Evolutionary conservation across 257 asterid species (phyloP).

Genomic region (Craterostigma plantagineum): DNA sequence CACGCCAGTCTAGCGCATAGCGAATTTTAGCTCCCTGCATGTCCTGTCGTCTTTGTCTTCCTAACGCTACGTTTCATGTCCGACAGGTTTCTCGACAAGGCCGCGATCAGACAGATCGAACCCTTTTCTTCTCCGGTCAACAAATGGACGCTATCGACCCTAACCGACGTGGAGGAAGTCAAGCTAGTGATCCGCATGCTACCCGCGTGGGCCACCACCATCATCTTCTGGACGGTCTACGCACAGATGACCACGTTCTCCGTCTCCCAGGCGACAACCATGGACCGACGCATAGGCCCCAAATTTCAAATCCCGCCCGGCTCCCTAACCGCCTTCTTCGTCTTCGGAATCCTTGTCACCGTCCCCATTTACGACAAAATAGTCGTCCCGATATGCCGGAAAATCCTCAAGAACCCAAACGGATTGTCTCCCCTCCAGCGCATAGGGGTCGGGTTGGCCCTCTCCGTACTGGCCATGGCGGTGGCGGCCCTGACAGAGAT

Average conservation of each 20-base stretch:
- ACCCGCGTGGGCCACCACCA: conserved; percentile 93
- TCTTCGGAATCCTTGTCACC: conserved; percentile 53
- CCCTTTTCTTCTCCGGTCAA: conserved; percentile 28
- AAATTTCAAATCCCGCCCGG: conserved; percentile 70
- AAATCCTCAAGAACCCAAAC: neutral
- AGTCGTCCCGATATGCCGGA: conserved; percentile 68
- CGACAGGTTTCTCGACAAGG: conserved; percentile 62
- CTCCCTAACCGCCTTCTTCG: conserved; percentile 80
- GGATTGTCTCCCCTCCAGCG: conserved; percentile 57
- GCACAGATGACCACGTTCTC: conserved; percentile 95
- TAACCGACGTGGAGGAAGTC: conserved; percentile 79
- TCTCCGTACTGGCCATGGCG: conserved; percentile 69
- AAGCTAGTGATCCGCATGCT: conserved; percentile 65
- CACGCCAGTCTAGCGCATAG: no score
- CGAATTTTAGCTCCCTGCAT: neutral
- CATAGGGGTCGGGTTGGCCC: conserved; percentile 43
- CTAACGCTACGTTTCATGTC: no score
- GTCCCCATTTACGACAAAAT: conserved; percentile 50
- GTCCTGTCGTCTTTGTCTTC: no score
- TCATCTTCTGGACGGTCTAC: conserved; percentile 81
- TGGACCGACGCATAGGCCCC: conserved; percentile 40
- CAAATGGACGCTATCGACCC: conserved; percentile 74
- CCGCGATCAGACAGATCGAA: conserved; percentile 52
- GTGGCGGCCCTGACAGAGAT: conserved; percentile 49
- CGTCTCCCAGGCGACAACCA: conserved; percentile 79